Base-by-base conservation (phyloP, 805 yeast species). In the Sugiyamaella marilandica region DNA sequence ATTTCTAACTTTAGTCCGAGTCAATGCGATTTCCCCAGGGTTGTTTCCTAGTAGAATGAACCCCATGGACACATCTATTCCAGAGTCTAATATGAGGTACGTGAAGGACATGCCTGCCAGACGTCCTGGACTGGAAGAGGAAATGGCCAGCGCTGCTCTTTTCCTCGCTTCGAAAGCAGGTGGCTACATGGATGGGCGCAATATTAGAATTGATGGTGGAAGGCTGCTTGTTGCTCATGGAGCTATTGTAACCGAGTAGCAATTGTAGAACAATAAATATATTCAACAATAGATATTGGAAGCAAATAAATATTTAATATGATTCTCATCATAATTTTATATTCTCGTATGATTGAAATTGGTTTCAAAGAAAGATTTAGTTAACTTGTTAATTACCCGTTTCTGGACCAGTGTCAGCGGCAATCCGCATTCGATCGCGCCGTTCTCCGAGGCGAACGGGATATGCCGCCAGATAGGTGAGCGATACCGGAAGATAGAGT, bases 21-120 rank as follows among this genome's bases (percentile, higher is more conserved):
- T 47, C 14, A 47, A 47, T 47, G 37, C 50, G 5, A 47, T 47
- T 11, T 47, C 45, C 18, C 45, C 21, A 13, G 43, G 21, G 31
- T 16, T 47, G 34, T 47, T 37, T 14, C 39, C 21, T 24, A 47
- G 39, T 34, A 37, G 29, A 14, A 47, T 31, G 50, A 47, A 29
- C 11, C 41, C 47, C 33, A 44, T 44, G 47, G 31, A 41, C 45
- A 14, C 45, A 8, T 11, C 44, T 36, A 14, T n/a, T 13, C 43
- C 43, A 10, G 43, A 39, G 19, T 39, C 43, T 8, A 39, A 39
- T 21, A 39, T 39, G 43, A 13, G 24, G 21, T 39, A 14, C 21
- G 43, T 21, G 19, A 39, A 39, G 16, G 43, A 19, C 14, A 39
- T 39, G 43, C 43, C 43, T 5, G 43, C 43, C 24, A 39, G 21